Base-by-base conservation (phyloP, 768 basidiomycete species). In the Calocybe indica region DNA sequence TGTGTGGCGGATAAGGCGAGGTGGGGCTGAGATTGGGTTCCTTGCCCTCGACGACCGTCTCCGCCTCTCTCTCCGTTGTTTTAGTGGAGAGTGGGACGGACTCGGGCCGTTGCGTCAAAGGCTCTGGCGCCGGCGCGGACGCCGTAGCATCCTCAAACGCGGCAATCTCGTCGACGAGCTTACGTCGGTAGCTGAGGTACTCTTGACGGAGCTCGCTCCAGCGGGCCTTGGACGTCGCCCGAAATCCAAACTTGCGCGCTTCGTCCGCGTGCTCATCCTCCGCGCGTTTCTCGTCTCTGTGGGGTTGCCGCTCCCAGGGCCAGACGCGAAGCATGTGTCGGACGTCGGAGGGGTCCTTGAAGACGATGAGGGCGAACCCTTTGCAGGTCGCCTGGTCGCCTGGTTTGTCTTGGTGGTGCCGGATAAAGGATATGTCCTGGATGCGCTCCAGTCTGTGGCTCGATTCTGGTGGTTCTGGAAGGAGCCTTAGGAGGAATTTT, bases 311-410 rank as follows among this genome's bases (percentile, higher is more conserved):
- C 37, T 69, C 61, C 86, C 89, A 92, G 5, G 82, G 80, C 83
- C 85, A 92, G 15, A 56, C 55, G 0, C 63, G 35, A 1, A 80
- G 59, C 0, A 91, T 50, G 1, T 58, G 50, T 6, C 73, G 62
- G 2, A 65, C 70, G 22, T 79, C 72, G 1, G 65, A 60, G 1
- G 58, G 33, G 5, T 62, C 48, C 2, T 68, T 61, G 38, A 91
- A 66, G 0, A 79, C 79, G 46, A 91, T 66, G 29, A 92, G 75
- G 0, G 87, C 86, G 52, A 90, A 91, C 1, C 85, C 85, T 68
- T 85, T 90, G 62, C 76, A 83, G 46, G 73, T 76, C 2, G 83
- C 79, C 10, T 64, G 54, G 22, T 75, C 72, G 2, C 65, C 77
- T 10, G 77, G 73, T 44, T 70, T 71, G 58, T 87, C 85, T 41